These are phyloP conservation scores for Cornus florida DNA, from an alignment of 148 eudicot species.

Conservation along the genomic window DNA sequence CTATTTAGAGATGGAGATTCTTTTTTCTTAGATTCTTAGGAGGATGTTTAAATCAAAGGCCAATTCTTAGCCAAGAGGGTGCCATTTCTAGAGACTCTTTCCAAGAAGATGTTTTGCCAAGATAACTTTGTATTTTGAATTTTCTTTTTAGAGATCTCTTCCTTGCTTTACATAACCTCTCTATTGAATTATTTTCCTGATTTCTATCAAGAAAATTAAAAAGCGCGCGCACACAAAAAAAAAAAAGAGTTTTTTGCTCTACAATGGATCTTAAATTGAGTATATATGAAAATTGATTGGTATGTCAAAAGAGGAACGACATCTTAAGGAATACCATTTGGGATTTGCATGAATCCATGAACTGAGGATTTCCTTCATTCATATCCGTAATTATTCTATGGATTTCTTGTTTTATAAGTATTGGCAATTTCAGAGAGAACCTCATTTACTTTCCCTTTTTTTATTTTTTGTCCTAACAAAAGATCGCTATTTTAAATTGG, in stretches of 20 bases:
- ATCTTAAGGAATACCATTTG: not conserved
- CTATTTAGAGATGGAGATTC: not conserved
- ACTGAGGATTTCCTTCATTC: not conserved
- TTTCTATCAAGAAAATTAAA: no score
- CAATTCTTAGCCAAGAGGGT: not conserved
- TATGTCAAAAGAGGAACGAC: not conserved
- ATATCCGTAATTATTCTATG: not conserved
- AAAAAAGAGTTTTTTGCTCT: no score
- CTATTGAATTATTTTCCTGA: no score
- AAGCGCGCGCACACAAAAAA: no score
- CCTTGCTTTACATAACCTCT: no score
- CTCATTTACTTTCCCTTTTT: not conserved
- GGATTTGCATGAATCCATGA: not conserved
- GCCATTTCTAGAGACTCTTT: not conserved
- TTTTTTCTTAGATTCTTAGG: not conserved
- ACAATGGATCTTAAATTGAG: not conserved
- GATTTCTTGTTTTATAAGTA: constrained; percentile 3
- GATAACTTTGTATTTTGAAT: no score
- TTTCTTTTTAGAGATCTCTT: no score
- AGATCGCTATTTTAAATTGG: not conserved
- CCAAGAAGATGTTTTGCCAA: not conserved
- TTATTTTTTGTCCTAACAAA: not conserved
- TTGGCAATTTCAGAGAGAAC: not conserved
- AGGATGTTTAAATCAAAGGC: not conserved
- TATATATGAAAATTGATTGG: not conserved